Evolutionary conservation across 805 yeast species (phyloP).

Genomic region (Schwanniomyces yamadae): DNA sequence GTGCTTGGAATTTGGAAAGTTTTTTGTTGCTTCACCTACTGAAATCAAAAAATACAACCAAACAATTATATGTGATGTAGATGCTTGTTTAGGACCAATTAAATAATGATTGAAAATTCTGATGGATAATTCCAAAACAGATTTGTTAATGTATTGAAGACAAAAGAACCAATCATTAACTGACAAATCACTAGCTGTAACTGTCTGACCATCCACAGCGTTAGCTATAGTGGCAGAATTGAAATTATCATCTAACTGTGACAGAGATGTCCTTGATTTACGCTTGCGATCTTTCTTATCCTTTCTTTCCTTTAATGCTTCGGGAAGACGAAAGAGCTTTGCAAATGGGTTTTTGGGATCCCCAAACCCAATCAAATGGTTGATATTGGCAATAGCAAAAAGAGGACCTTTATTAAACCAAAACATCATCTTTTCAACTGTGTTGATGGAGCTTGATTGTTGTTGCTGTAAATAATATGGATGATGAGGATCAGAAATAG

Average conservation of each 20-base stretch:
- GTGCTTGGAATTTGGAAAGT: constrained; percentile 44
- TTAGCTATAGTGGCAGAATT: constrained; percentile 7
- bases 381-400: constrained; percentile 73
- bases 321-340: constrained; percentile 67
- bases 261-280: constrained; percentile 30
- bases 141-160: constrained; percentile 55
- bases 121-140: constrained; percentile 67
- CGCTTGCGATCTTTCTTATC: constrained; percentile 69
- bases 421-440: constrained; percentile 55
- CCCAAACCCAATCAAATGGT: constrained; percentile 77
- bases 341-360: constrained; percentile 76
- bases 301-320: constrained; percentile 66
- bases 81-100: constrained; percentile 67
- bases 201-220: constrained; percentile 31
- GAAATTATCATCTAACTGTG: constrained; percentile 9
- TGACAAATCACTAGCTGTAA: constrained; percentile 35
- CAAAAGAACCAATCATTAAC: constrained; percentile 56
- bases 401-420: constrained; percentile 77
- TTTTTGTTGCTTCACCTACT: constrained; percentile 53
- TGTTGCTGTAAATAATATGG: constrained; percentile 29
- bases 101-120: constrained; percentile 65
- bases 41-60: constrained; percentile 75
- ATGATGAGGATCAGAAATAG: constrained; percentile 31
- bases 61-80: constrained; percentile 71
- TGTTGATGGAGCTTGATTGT: constrained; percentile 22